A percentile compares a stretch with the other conserved stretches of the same genome.
Conservation (phyloP, 75 land plant genomes). For the Cunninghamia lanceolata region DNA sequence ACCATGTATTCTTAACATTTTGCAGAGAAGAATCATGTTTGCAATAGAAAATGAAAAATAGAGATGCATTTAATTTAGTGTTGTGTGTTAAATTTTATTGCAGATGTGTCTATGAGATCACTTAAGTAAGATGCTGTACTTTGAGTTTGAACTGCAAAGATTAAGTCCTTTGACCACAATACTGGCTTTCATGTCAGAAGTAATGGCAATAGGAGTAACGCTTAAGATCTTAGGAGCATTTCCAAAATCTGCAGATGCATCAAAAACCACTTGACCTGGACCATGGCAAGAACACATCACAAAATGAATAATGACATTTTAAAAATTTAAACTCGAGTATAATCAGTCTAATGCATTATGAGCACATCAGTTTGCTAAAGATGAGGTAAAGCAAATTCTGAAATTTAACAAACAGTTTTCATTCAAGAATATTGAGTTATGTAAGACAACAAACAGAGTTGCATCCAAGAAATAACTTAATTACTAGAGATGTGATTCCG, state of each 20-base stretch:
- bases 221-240: constrained; percentile 25
- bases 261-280: constrained; percentile 59
- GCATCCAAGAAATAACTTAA: not conserved
- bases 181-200: constrained; percentile 32
- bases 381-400: not conserved
- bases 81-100: not conserved
- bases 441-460: not conserved
- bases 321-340: not conserved
- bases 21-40: not conserved
- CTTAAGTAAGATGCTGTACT: constrained; percentile 25
- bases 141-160: constrained; percentile 33
- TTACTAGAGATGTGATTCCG: not conserved
- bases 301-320: not conserved
- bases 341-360: not conserved
- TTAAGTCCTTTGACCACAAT: constrained; percentile 60
- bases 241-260: constrained; percentile 17
- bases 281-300: not conserved
- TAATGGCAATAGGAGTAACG: constrained; percentile 63
- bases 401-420: not conserved
- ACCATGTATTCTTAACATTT: not conserved
- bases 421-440: not conserved
- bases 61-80: not conserved
- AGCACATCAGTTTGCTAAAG: not conserved
- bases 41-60: not conserved
- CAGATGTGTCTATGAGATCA: not conserved